Base-by-base conservation (phyloP, 352 stramenopile species). In the Phytophthora pinifolia region DNA sequence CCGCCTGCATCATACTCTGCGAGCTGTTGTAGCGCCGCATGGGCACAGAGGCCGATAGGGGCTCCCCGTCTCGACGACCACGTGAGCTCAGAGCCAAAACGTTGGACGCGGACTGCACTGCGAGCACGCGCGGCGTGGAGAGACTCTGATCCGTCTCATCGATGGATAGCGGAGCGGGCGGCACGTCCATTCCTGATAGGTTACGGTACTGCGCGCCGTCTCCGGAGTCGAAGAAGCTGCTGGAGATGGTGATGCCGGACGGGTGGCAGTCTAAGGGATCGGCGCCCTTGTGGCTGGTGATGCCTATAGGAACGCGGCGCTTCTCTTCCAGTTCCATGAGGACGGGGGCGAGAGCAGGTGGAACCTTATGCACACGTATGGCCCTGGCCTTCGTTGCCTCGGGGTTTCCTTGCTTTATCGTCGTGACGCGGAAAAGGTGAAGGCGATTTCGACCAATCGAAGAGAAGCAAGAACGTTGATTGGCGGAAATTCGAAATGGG, bases 1-100 rank as follows among this genome's bases (percentile, higher is more conserved):
- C 39, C 1, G 41, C 49, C 25, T 72, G 62, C 45, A 72, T 59
- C 25, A 72, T 46, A 20, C 53, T 60, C 12, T 59, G 43, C 5
- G 55, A 70, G 32, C 62, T 72, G 25, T 75, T 75, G 18, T 62
- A 67, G 41, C 66, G 66, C 17, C 62, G 38, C 41, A 75, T 59
- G 9, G 65, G 65, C 34, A 63, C 52, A 0, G 65, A 63, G 3
- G 65, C 41, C 48, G 55, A 56, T 13, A 70, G 17, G 29, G 37
- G 46, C 17, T 74, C 59, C 0, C 35, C 43, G n/a, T 43, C 54
- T 13, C 46, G 13, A n/a, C 51, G 59, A 12, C 9, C 29, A 9
- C 59, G 54, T 4, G 64, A 61, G 1, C 60, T 35, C 12, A 74
- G 34, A 8, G 55, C 55, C 55, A 74, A 38, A n/a, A 74, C 60